Evolutionary conservation across 257 asterid species (phyloP), one percentile per base, ranked within the genome.

Genomic region (Eustoma russellianum): DNA sequence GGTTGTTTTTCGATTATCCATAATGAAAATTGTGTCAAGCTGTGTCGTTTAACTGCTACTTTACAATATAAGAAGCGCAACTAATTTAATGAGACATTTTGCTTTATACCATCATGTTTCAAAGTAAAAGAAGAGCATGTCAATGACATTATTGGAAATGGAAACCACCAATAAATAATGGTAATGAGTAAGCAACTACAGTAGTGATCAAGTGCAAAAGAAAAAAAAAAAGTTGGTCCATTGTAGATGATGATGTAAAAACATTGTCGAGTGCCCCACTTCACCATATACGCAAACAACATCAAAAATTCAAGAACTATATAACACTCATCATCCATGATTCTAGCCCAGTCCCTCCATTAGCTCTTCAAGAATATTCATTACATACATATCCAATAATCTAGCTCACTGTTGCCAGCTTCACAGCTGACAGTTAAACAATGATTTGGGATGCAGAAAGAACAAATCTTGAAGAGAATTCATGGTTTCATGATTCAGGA

Each of bases 221-320:
- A n/a, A n/a, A n/a, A n/a, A 57, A 66, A 48, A 38, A 63, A 46
- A 44, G 69, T 35, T 24, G 38, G 28, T 43, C 15, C 41, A 7
- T 43, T 48, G 63, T 72, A 78, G 77, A 66, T 30, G 41, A 67
- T 72, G 82, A 75, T 62, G 79, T 56, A 34, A 74, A 46, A 8
- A 60, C 46, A 45, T n/a, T 34, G 45, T 43, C 45, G 48, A 51
- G 16, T 48, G n/a, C 35, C 45, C 28, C 49, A 50, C 53, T 46
- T 6, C 9, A 55, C 59, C 41, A 48, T 48, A n/a, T 34, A 19
- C 13, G 9, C 41, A 18, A n/a, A n/a, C n/a, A n/a, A n/a, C n/a
- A n/a, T n/a, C 13, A n/a, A n/a, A n/a, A n/a, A n/a, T n/a, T 49
- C 74, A 62, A 17, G 50, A 40, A 6, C 63, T 77, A 66, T 77